Conservation (phyloP, 495 filamentous ascomycete species). For the Neurospora intermedia region DNA sequence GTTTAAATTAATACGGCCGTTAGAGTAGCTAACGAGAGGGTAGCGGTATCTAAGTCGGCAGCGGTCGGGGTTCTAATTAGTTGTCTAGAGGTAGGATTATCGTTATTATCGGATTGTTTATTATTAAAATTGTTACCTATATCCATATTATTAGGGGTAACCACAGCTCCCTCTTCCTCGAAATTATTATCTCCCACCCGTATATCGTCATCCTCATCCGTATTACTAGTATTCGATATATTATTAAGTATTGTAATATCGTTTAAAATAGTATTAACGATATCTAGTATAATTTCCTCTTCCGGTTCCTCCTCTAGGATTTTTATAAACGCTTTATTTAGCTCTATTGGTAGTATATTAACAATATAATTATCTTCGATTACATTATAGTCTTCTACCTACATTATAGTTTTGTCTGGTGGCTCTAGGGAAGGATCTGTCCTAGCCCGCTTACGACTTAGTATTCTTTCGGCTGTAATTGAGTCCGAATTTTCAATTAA, state of each 20-base stretch:
- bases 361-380: not conserved
- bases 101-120: too few relatives aligned
- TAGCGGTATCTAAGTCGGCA: not conserved
- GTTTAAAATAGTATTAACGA: not conserved
- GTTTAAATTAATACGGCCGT: not conserved
- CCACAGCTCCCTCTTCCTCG: not conserved
- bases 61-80: too few relatives aligned
- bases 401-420: not conserved
- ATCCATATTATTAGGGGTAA: not conserved
- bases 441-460: not conserved
- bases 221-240: not conserved
- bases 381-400: not conserved
- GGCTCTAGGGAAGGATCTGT: not conserved
- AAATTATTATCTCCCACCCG: not conserved
- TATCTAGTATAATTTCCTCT: not conserved
- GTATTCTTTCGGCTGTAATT: not conserved
- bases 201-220: not conserved
- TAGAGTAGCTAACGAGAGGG: not conserved
- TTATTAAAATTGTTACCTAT: too few relatives aligned
- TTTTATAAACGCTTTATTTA: not conserved
- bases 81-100: too few relatives aligned
- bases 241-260: not conserved
- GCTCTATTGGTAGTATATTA: not conserved
- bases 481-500: too few relatives aligned
- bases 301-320: not conserved